Evolutionary conservation across 345 rosid genomes (phyloP), one percentile per base, ranked within the genome.

Genomic region (Eucalyptus regnans): DNA sequence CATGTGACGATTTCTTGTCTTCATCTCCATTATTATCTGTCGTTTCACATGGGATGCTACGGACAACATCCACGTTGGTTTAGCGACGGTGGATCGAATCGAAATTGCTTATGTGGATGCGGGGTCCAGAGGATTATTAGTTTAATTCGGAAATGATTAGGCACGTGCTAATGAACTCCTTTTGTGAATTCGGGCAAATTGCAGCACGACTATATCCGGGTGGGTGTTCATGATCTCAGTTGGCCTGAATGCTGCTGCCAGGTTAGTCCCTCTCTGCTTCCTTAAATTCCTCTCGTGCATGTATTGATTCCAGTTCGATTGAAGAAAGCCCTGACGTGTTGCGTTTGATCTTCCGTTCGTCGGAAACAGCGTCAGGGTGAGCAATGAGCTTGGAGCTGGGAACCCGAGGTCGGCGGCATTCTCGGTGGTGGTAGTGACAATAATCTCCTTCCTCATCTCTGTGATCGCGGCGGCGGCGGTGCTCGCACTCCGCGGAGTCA

Each of bases 331-430:
- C 46, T 71, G 23, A 71, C 81, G 7, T 5, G 13, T 37, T 71
- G 23, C 13, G 81, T 37, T 18, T 71, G 46, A 37, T 71, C 23
- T 56, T 7, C 8, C 86, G 29, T 27, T 64, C 29, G 6, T 5
- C 11, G 27, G n/a, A 31, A 20, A 86, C 92, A 96, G 99, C 87
- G 99, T 96, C 86, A 93, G 99, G 89, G 98, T 95, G 46, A 94
- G 96, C 91, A 96, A 96, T 56, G 99, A 96, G 89, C 95, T 95
- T 25, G 99, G 99, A 93, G 96, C 95, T 6, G 94, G 94, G 41
- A 95, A 96, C 80, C 97, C 98, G 2, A 94, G 92, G 89, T 91
- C 97, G 41, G 96, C 96, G 7, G 88, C 94, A 46, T 96, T 96
- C 88, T 96, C 98, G 1, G 98, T 96, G 13, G 89, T 85, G 12